These are phyloP conservation scores for Tetracladium setigerum DNA, from an alignment of 495 filamentous ascomycete genomes.

Conservation along the genomic window DNA sequence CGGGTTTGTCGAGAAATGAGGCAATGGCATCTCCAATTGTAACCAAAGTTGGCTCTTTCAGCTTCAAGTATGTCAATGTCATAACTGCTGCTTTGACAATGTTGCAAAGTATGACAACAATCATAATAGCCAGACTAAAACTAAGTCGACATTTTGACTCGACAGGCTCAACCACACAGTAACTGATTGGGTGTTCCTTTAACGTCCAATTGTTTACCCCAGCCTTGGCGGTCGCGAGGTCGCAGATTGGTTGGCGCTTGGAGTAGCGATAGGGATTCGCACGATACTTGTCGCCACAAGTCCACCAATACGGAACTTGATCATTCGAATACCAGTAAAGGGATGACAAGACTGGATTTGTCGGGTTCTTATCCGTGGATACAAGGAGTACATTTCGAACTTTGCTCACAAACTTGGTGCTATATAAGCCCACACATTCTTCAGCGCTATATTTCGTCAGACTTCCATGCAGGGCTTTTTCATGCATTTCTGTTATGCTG, in stretches of 20 bases:
- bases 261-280: neutral
- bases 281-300: slow-evolving; percentile 2
- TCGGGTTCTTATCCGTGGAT: slow-evolving; percentile 12
- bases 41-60: slow-evolving; percentile 24
- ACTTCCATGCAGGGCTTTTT: slow-evolving; percentile 1
- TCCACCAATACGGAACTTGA: slow-evolving; percentile 4
- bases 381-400: slow-evolving; percentile 26
- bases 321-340: neutral
- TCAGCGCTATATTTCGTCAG: slow-evolving; percentile 17
- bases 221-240: neutral
- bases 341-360: neutral
- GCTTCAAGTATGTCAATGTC: slow-evolving; percentile 20
- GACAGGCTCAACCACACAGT: slow-evolving; percentile 1
- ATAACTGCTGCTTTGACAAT: slow-evolving; percentile 31
- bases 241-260: neutral
- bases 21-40: slow-evolving; percentile 46
- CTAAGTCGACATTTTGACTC: slow-evolving; percentile 30
- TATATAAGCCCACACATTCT: slow-evolving; percentile 23
- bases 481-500: slow-evolving; percentile 18
- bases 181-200: neutral
- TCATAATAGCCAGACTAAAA: slow-evolving; percentile 31
- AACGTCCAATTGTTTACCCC: neutral
- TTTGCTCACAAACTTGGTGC: slow-evolving; percentile 22
- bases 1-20: slow-evolving; percentile 38
- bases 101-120: slow-evolving; percentile 32